Evolutionary conservation across 495 filamentous ascomycete species (phyloP).

Genomic region (Talaromyces wortmannii): DNA sequence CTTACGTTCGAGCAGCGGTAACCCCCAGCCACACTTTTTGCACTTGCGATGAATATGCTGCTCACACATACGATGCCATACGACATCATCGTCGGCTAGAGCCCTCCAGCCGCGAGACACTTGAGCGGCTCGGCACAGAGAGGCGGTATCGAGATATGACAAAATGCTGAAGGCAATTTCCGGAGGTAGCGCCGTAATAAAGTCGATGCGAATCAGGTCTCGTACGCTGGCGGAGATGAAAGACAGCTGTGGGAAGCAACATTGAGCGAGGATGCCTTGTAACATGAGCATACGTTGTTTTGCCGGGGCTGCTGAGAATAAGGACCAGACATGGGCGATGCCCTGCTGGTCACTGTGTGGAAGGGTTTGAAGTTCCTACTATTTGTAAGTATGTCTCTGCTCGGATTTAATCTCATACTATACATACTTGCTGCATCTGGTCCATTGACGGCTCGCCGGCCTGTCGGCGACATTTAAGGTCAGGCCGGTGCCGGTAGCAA

Average conservation of each 20-base stretch:
- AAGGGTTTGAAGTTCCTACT: slow-evolving; percentile 72
- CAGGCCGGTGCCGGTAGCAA: slow-evolving; percentile 92
- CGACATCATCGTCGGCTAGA: slow-evolving; percentile 90
- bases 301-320: slow-evolving; percentile 91
- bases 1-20: slow-evolving; percentile 85
- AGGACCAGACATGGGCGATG: slow-evolving; percentile 90
- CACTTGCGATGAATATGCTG: slow-evolving; percentile 97
- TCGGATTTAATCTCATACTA: slow-evolving; percentile 1
- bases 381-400: slow-evolving; percentile 8
- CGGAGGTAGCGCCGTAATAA: slow-evolving; percentile 76
- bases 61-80: slow-evolving; percentile 99
- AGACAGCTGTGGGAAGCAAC: slow-evolving; percentile 95
- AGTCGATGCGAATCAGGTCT: slow-evolving; percentile 94
- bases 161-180: slow-evolving; percentile 93
- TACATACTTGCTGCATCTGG: slow-evolving; percentile 73
- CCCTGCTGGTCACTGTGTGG: slow-evolving; percentile 81
- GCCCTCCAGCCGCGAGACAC: slow-evolving; percentile 83
- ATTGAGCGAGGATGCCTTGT: slow-evolving; percentile 88
- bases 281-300: slow-evolving; percentile 95
- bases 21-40: slow-evolving; percentile 92
- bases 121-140: slow-evolving; percentile 95
- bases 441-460: slow-evolving; percentile 95
- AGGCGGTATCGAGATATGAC: slow-evolving; percentile 86
- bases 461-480: slow-evolving; percentile 86
- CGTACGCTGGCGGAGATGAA: slow-evolving; percentile 79